A percentile compares a stretch with the other conserved stretches of the same genome.
Conservation (phyloP, 2,329 filamentous ascomycete genomes). For the Penicillium sp. region DNA sequence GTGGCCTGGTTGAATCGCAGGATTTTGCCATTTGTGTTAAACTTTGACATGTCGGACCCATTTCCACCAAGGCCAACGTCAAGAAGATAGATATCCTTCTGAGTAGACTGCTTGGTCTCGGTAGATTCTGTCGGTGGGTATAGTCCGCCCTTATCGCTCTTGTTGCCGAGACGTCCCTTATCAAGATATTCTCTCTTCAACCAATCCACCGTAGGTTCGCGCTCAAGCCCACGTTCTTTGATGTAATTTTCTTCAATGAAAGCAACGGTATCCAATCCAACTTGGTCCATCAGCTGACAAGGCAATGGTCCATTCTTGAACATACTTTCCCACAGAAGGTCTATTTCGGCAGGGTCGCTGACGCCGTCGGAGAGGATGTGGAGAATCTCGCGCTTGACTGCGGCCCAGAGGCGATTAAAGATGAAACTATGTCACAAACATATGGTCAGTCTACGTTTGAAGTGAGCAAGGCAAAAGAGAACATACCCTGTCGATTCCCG, state of each 20-base stretch:
- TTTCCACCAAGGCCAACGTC: slow-evolving; percentile 22
- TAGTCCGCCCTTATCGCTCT: slow-evolving; percentile 41
- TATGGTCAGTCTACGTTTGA: neutral
- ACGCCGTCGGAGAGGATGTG: slow-evolving; percentile 54
- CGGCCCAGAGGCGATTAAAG: slow-evolving; percentile 60
- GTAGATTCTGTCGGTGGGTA: slow-evolving; percentile 23
- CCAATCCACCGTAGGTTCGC: slow-evolving; percentile 42
- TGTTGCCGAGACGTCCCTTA: slow-evolving; percentile 47
- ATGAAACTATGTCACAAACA: slow-evolving; percentile 41
- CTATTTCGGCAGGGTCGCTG: slow-evolving; percentile 49
- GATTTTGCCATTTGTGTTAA: slow-evolving; percentile 11
- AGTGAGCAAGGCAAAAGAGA: neutral
- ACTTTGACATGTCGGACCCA: neutral
- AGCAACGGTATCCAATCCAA: slow-evolving; percentile 56
- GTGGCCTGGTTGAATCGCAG: slow-evolving; percentile 21
- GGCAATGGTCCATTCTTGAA: slow-evolving; percentile 33
- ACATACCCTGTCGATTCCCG: slow-evolving; percentile 49
- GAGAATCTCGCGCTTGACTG: slow-evolving; percentile 55
- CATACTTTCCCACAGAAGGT: slow-evolving; percentile 41
- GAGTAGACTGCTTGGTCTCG: neutral
- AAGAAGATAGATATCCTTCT: slow-evolving; percentile 14
- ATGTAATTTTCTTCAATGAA: slow-evolving; percentile 58
- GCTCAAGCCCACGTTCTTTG: slow-evolving; percentile 45
- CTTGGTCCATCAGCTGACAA: slow-evolving; percentile 45
- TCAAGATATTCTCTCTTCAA: slow-evolving; percentile 49